Evolutionary conservation across 306 rosid species (phyloP), one percentile per base, ranked within the genome.

Genomic region (Abrus precatorius): DNA sequence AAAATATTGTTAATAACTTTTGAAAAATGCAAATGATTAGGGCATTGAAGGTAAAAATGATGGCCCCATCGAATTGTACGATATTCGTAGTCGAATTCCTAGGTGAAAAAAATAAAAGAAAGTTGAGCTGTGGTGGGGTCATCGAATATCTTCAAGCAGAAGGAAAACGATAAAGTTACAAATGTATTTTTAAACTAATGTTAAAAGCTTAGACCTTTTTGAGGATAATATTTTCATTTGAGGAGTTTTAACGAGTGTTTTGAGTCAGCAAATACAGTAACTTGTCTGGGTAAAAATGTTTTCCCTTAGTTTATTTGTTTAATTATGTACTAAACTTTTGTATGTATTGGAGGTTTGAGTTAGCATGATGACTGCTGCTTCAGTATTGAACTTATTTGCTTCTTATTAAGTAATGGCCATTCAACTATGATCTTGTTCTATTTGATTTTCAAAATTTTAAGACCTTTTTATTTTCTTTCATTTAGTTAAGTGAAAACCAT

Each of bases 61-160:
- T 81, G 83, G 83, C 36, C 80, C 85, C 82, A 49, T 65, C 13
- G 3, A 72, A 9, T 30, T 43, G 81, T 85, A 77, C 84, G 63
- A 52, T 49, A 71, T 50, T 85, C 64, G 28, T 30, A 14, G 75
- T 59, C 27, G 80, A 78, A 76, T 85, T 80, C 77, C 83, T n/a
- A 77, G 72, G 81, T 66, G 53, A 81, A 77, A 48, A 69, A 43
- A 62, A 7, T 1, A n/a, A 85, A 60, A 65, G 69, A 80, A 81
- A 66, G 78, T 72, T 71, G 49, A 53, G 47, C 2, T 75, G 68
- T 76, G 56, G 80, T 80, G 73, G 85, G 88, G 83, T 64, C 80
- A 66, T 43, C 59, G 77, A 76, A 71, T 81, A 77, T 81, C 75
- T 70, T 76, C 34, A n/a, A 34, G 43, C 60, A 56, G 48, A 59